These are phyloP conservation scores for Mariannaea sp. DNA, from an alignment of 2,329 filamentous ascomycete species.

Conservation along the genomic window DNA sequence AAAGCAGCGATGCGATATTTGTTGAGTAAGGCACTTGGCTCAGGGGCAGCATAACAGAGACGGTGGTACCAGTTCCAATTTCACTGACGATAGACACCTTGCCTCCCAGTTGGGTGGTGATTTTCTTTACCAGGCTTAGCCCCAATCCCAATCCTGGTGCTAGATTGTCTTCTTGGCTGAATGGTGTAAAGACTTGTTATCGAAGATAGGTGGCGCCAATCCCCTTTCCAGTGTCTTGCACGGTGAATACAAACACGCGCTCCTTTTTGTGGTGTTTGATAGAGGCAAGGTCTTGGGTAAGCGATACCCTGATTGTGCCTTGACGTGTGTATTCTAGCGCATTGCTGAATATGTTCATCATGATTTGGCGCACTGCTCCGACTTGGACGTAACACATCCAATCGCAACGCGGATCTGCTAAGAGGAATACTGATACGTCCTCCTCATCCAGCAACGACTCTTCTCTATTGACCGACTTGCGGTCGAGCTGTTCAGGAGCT, in stretches of 20 bases:
- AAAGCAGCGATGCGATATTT: not conserved
- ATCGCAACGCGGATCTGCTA: constrained; percentile 45
- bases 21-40: constrained; percentile 2
- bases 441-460: too few relatives aligned
- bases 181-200: constrained; percentile 65
- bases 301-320: constrained; percentile 40
- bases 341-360: constrained; percentile 68
- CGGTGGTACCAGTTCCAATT: constrained; percentile 44
- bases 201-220: constrained; percentile 67
- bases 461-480: too few relatives aligned
- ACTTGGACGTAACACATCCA: constrained; percentile 57
- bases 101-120: constrained; percentile 63
- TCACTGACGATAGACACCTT: constrained; percentile 60
- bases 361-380: constrained; percentile 57
- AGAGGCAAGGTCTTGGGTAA: constrained; percentile 29
- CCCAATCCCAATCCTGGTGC: constrained; percentile 67
- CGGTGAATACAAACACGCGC: constrained; percentile 46
- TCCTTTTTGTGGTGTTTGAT: constrained; percentile 8
- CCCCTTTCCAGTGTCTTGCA: constrained; percentile 68
- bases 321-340: constrained; percentile 62
- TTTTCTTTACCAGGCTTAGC: constrained; percentile 65
- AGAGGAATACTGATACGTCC: constrained; percentile 2
- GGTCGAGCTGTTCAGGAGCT: too few relatives aligned
- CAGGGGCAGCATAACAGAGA: constrained; percentile 42
- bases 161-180: constrained; percentile 66